Base-by-base conservation (phyloP, 2,329 filamentous ascomycete genomes). In the Colletotrichum cordylinicola region DNA sequence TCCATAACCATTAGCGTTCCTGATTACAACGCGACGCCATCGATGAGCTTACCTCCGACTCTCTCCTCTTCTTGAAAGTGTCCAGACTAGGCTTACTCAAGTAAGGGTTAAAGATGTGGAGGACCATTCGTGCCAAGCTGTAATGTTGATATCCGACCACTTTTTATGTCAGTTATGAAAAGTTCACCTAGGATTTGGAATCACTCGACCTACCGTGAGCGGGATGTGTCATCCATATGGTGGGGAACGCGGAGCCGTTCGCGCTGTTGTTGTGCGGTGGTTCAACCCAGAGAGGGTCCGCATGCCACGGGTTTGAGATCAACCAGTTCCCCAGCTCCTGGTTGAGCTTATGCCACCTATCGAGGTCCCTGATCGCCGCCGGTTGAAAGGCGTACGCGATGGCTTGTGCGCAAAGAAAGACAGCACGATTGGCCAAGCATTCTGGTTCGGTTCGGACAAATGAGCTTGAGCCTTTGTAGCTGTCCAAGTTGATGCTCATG, bases 81-180 rank as follows among this genome's bases (percentile, higher is more conserved):
- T 79, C 78, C 3, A 81, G 77, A 12, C 80, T 78, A 2, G 80
- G 79, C 21, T 77, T 78, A 61, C 79, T 81, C 2, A 79, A 61
- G 6, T 78, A 76, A 0, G 86, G 86, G 55, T 87, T 82, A 60
- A 87, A 85, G 7, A 86, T 84, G 2, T 80, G 81, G 1, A 82
- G 81, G 8, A 88, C 78, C 33, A 88, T 86, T 13, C 82, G 79
- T 0, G 84, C 80, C 13, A 87, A 81, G 67, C 85, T 83, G 62
- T 84, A 85, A 74, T 87, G 84, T 70, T 86, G 84, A 60, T 85
- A 79, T 0, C 83, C 86, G 4, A 84, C 83, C 2, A 84, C 84
- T 81, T 0, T 2, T 1, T 52, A 6, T 1, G 62, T 52, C 43
- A 52, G 43, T n/a, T 0, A 2, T 13, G 10, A 9, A 65, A 27